Evolutionary conservation across 1,284 basidiomycete species (phyloP), one percentile per base, ranked within the genome.

Genomic region (Cutaneotrichosporon arboriforme): DNA sequence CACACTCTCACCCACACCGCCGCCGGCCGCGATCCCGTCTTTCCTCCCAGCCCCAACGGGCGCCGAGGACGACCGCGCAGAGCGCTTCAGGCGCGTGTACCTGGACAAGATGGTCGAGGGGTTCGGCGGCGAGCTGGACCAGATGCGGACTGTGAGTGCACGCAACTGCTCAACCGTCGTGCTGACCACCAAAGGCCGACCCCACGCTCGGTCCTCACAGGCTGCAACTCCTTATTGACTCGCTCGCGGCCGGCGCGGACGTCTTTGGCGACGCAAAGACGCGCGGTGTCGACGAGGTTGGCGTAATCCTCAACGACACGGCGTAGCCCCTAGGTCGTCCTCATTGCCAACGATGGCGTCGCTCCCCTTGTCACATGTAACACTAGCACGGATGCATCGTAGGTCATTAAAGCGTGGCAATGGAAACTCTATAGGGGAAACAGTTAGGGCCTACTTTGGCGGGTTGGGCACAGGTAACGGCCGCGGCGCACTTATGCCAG

Each of bases 91-190:
- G 51, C 60, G 64, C 43, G 66, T 75, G 39, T 75, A 73, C 55
- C 74, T 75, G 72, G 72, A 72, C 59, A 70, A 69, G 43, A 51
- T 75, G 21, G 70, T 75, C 9, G 64, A 73, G 55, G 73, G 67
- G 1, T 75, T 75, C 45, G 72, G 73, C 0, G 63, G 58, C 17
- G 73, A 75, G 50, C 42, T 75, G 58, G 73, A 74, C 55, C 64
- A 66, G 47, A 55, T 75, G 47, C 56, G 73, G 41, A 60, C 62
- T 54, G 73, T 75, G 49, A 59, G 72, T 63, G n/a, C n/a, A n/a
- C n/a, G n/a, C n/a, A n/a, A n/a, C n/a, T n/a, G n/a, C n/a, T n/a
- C n/a, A n/a, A n/a, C n/a, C n/a, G n/a, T n/a, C n/a, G n/a, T n/a
- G 22, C 52, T 51, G 35, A 49, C 49, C 4, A 8, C 52, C 67